Evolutionary conservation across 1,284 basidiomycete species (phyloP).

Genomic region (Cystobasidiaceae sp.): DNA sequence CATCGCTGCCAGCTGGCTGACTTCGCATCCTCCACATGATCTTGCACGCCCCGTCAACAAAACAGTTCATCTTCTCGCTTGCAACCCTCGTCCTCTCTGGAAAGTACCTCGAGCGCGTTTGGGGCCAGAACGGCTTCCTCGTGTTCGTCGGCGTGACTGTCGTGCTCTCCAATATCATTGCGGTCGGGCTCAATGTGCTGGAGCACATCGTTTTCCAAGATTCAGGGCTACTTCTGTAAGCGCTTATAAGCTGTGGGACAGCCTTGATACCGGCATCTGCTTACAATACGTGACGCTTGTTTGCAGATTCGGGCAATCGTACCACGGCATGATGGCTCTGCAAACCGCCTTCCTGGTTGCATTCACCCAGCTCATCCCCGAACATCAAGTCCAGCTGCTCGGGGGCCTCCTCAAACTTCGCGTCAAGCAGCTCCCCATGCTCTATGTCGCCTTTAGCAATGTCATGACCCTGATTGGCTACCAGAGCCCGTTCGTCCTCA

Average conservation of each 20-base stretch:
- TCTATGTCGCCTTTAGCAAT: constrained; percentile 84
- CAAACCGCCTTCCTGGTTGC: constrained; percentile 86
- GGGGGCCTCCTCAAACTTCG: constrained; percentile 69
- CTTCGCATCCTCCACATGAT: not conserved
- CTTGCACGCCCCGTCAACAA: not conserved
- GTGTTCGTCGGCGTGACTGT: constrained; percentile 79
- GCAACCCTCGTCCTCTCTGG: constrained; percentile 74
- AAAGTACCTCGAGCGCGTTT: constrained; percentile 85
- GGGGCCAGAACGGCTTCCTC: constrained; percentile 78
- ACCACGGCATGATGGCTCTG: constrained; percentile 88
- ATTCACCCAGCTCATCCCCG: constrained; percentile 94
- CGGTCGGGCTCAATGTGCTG: constrained; percentile 72
- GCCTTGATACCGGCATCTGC: not conserved
- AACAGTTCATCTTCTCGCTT: constrained; percentile 69
- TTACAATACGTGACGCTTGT: not conserved
- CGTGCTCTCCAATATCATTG: constrained; percentile 78
- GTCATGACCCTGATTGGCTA: constrained; percentile 80
- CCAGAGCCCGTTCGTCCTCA: constrained; percentile 89
- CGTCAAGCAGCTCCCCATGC: constrained; percentile 92
- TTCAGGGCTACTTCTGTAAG: constrained; percentile 68
- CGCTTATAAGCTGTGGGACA: not conserved
- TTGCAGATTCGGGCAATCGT: constrained; percentile 72
- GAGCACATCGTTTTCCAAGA: constrained; percentile 65
- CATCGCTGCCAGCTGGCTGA: not conserved
- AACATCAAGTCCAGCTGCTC: constrained; percentile 91